Percentiles rank a stretch among this genome's conserved stretches.
These are phyloP conservation scores for Fusarium abutilonis DNA, from an alignment of 2,329 filamentous ascomycete genomes.

Conservation along the genomic window DNA sequence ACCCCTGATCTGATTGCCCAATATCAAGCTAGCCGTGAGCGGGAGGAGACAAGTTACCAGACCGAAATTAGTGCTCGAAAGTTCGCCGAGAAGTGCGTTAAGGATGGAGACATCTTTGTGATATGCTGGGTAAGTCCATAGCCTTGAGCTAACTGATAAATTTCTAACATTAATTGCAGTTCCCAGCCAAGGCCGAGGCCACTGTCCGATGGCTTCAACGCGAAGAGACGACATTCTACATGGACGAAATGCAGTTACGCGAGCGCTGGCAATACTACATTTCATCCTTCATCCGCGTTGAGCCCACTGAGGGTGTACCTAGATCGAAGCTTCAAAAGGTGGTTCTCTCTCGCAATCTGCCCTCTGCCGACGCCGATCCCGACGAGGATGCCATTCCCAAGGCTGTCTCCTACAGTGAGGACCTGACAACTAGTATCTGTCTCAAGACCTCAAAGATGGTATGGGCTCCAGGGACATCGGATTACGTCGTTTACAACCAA, in stretches of 20 bases:
- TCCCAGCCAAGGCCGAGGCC: slow-evolving; percentile 73
- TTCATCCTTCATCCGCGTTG: slow-evolving; percentile 86
- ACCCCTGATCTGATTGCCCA: slow-evolving; percentile 89
- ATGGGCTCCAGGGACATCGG: slow-evolving; percentile 75
- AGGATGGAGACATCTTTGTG: slow-evolving; percentile 91
- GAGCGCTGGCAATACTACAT: slow-evolving; percentile 96
- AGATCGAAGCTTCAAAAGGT: slow-evolving; percentile 72
- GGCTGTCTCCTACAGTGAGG: slow-evolving; percentile 70
- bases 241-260: slow-evolving; percentile 85
- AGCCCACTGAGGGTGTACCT: slow-evolving; percentile 83
- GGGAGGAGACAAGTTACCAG: slow-evolving; percentile 87
- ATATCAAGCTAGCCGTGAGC: slow-evolving; percentile 83
- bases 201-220: slow-evolving; percentile 76
- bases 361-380: slow-evolving; percentile 68
- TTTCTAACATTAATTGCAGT: slow-evolving; percentile 60
- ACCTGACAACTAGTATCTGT: slow-evolving; percentile 77
- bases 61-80: slow-evolving; percentile 91
- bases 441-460: slow-evolving; percentile 82
- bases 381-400: slow-evolving; percentile 71
- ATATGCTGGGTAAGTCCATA: slow-evolving; percentile 83
- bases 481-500: slow-evolving; percentile 78
- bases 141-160: slow-evolving; percentile 1
- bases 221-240: slow-evolving; percentile 82
- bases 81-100: slow-evolving; percentile 90
- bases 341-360: slow-evolving; percentile 77